These are phyloP conservation scores for Ampelomyces quisqualis DNA, from an alignment of 2,329 filamentous ascomycete genomes.

Conservation along the genomic window DNA sequence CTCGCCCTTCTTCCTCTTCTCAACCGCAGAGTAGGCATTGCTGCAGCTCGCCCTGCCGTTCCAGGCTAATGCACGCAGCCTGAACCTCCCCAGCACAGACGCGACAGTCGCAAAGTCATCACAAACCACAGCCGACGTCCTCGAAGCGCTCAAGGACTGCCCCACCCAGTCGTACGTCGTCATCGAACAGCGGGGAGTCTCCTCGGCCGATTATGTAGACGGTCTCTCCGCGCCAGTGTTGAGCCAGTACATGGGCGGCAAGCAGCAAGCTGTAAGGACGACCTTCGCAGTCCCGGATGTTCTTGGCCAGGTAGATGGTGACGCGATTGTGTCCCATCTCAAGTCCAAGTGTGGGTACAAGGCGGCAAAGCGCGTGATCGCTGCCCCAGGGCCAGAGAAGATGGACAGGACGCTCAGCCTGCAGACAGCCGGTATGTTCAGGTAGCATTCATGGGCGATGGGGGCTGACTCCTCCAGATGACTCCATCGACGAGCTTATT, in stretches of 20 bases:
- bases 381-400: constrained; percentile 14
- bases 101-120: constrained; percentile 46
- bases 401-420: constrained; percentile 18
- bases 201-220: constrained; percentile 65
- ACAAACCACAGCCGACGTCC: constrained; percentile 47
- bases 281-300: constrained; percentile 57
- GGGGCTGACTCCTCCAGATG: constrained; percentile 21
- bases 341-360: constrained; percentile 52
- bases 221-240: constrained; percentile 55
- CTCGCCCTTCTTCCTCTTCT: constrained; percentile 86
- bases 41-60: constrained; percentile 10
- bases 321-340: constrained; percentile 47
- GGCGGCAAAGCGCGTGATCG: constrained; percentile 15
- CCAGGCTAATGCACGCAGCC: constrained; percentile 32
- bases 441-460: neutral
- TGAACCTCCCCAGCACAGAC: constrained; percentile 28
- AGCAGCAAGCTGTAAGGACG: constrained; percentile 55
- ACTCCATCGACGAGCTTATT: constrained; percentile 25
- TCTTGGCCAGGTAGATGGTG: constrained; percentile 50
- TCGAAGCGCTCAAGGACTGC: constrained; percentile 60
- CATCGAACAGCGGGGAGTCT: constrained; percentile 73
- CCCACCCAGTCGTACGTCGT: constrained; percentile 76
- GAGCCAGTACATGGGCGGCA: constrained; percentile 53
- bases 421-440: constrained; percentile 20
- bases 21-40: constrained; percentile 70